phyloP scores from a whole-genome alignment of 2,329 filamentous ascomycete genomes.

The Fusarium pseudoanthophilum region DNA sequence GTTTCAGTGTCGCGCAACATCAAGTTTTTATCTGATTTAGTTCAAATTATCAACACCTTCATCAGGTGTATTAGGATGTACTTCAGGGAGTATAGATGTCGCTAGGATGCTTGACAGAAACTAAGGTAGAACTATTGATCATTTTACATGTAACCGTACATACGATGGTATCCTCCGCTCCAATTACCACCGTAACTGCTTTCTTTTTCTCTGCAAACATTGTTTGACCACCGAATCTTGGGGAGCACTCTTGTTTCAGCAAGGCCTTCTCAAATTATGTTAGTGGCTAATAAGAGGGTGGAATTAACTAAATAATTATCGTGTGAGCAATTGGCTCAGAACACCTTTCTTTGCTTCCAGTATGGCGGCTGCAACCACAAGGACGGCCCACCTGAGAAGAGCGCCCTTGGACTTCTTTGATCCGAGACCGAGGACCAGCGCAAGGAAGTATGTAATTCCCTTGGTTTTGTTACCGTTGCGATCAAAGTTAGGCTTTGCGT shows the following conservation, averaged over 20 bases:
- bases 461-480: conserved; percentile 64
- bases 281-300: not conserved
- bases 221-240: not conserved
- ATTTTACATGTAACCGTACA: not conserved
- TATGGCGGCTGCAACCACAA: conserved; percentile 54
- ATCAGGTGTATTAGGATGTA: not conserved
- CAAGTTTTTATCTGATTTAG: not conserved
- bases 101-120: conserved; percentile 12
- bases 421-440: conserved; percentile 63
- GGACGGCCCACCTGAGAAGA: conserved; percentile 61
- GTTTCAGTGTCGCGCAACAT: not conserved
- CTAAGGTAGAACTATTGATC: not conserved
- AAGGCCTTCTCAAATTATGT: not conserved
- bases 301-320: conserved; percentile 30
- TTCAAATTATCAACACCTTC: not conserved
- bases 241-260: not conserved
- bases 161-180: not conserved
- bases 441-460: conserved; percentile 65
- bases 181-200: not conserved
- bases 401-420: conserved; percentile 60
- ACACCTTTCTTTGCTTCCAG: conserved; percentile 50
- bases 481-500: conserved; percentile 68
- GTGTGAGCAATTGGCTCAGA: conserved; percentile 47
- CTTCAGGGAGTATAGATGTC: not conserved
- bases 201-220: not conserved